Conservation (phyloP, 805 yeast genomes). For the Pichia cephalocereana region DNA sequence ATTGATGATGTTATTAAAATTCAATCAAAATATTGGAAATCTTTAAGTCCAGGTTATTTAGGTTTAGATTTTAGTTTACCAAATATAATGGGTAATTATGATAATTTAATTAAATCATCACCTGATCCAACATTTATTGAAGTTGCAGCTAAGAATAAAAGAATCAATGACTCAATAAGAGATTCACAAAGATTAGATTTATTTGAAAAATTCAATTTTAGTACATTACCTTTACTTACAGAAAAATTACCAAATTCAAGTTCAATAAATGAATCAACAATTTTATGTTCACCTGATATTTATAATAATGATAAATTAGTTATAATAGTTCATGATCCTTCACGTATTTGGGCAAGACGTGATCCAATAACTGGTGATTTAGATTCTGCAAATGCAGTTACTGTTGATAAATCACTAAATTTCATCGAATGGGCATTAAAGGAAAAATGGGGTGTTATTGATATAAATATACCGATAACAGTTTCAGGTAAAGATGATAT, state of each 20-base stretch:
- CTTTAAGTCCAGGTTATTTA: constrained; percentile 58
- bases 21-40: constrained; percentile 85
- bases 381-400: constrained; percentile 60
- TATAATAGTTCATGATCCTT: constrained; percentile 79
- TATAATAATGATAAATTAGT: constrained; percentile 56
- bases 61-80: constrained; percentile 27
- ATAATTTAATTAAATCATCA: constrained; percentile 31
- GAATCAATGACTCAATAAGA: constrained; percentile 67
- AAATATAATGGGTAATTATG: constrained; percentile 22
- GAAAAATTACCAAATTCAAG: constrained; percentile 34
- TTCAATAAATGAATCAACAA: constrained; percentile 47
- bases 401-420: constrained; percentile 64
- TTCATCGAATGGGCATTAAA: constrained; percentile 59
- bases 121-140: constrained; percentile 31
- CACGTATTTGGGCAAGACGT: constrained; percentile 82
- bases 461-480: constrained; percentile 67
- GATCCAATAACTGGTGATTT: constrained; percentile 75
- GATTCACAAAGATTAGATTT: constrained; percentile 55
- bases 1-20: constrained; percentile 70
- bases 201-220: constrained; percentile 46
- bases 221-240: constrained; percentile 52
- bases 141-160: constrained; percentile 34
- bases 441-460: constrained; percentile 67
- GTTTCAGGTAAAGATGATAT: constrained; percentile 37
- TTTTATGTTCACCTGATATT: constrained; percentile 63